Base-by-base conservation (phyloP, 1,139 yeast species). In the Arxiozyma slooffiae region DNA sequence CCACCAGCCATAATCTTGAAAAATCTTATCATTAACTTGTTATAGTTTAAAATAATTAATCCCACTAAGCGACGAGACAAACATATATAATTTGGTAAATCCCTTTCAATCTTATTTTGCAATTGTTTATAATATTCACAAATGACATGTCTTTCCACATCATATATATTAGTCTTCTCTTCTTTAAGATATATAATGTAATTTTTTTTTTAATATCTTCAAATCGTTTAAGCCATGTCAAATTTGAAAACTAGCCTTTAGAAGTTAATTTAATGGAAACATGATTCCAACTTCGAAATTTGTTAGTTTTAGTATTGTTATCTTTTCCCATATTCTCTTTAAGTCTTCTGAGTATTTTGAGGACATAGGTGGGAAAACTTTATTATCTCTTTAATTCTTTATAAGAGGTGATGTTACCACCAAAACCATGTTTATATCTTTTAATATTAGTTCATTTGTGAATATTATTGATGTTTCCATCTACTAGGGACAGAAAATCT, bases 1-100 rank as follows among this genome's bases (percentile, higher is more conserved):
- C 64, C 63, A 3, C 72, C 73, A 26, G 64, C 54, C 39, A 68
- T 48, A 22, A 57, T 55, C 46, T 57, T 60, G n/a, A 68, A 57
- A 62, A 67, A 70, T 11, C 61, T 55, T 43, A 61, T 50, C 45
- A 63, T 48, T 20, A 60, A 41, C 6, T 53, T 50, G 21, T 56
- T 56, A 49, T 68, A 68, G 14, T 56, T 51, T 4, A 61, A 38
- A 1, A 63, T 45, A 1, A 65, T 45, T 26, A 52, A 43, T 7
- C 60, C 60, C 0, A 55, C 34, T 6, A 63, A 50, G n/a, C 52
- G 42, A 7, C 52, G 46, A 2, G 62, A 41, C 8, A 58, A 48
- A 0, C 53, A 44, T 5, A 64, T 50, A 38, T 68, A 56, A 1
- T 39, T 30, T 0, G 74, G 74, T 9, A 71, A 53, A 17, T 69